These are phyloP conservation scores for Starmerella lactis-condensi DNA, from an alignment of 805 yeast species.

Conservation along the genomic window DNA sequence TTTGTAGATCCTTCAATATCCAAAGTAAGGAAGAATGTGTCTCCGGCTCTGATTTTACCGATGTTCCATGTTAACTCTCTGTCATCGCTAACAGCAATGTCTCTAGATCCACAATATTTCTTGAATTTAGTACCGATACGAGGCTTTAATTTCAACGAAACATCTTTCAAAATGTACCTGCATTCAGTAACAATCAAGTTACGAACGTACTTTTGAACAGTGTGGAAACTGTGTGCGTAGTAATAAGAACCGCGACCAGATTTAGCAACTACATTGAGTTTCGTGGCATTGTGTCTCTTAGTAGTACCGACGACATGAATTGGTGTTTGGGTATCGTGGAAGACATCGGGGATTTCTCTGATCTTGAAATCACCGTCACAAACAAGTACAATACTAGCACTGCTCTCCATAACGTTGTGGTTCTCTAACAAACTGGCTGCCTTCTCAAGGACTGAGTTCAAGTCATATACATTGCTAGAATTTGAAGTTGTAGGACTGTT, in stretches of 20 bases:
- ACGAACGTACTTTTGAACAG: neutral
- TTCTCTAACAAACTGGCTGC: conserved; percentile 1
- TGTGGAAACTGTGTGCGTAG: neutral
- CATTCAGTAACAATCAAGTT: neutral
- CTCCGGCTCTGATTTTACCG: conserved; percentile 2
- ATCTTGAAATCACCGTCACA: neutral
- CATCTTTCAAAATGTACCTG: conserved; percentile 1
- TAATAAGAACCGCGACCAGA: conserved; percentile 4
- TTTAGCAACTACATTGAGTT: conserved; percentile 4
- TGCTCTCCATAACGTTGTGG: neutral
- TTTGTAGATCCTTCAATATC: neutral
- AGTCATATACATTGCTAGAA: too few species aligned
- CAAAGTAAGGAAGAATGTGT: neutral
- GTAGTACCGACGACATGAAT: conserved; percentile 3
- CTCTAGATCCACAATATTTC: neutral
- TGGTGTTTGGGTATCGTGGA: neutral
- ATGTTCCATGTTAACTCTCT: neutral
- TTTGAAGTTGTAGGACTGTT: too few species aligned
- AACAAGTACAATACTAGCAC: conserved; percentile 5
- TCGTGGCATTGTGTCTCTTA: conserved; percentile 1
- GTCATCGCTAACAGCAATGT: neutral
- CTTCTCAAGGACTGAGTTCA: neutral
- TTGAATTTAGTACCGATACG: conserved; percentile 2
- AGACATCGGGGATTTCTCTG: neutral
- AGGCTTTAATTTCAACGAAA: conserved; percentile 2